These are phyloP conservation scores for Astrocystis sublimbata DNA, from an alignment of 495 filamentous ascomycete genomes.

Conservation along the genomic window DNA sequence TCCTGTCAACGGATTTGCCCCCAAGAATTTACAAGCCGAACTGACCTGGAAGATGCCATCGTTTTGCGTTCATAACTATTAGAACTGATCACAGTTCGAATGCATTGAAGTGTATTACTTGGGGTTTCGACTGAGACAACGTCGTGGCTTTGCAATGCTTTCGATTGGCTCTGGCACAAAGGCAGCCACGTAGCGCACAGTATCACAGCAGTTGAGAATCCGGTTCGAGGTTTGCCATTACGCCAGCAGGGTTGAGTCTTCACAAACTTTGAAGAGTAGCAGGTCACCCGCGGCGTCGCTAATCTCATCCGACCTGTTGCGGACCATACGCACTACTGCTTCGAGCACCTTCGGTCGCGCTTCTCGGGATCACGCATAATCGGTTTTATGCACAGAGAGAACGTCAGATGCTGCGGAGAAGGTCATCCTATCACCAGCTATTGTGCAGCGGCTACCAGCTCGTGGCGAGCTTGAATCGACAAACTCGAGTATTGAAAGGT, in stretches of 20 bases:
- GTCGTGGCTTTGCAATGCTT: background rate
- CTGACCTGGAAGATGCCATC: background rate
- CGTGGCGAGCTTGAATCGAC: too few species aligned
- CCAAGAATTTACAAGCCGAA: background rate
- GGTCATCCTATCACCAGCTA: too few species aligned
- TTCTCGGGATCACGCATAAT: too few species aligned
- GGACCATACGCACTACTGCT: background rate
- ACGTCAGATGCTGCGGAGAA: too few species aligned
- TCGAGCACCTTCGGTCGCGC: background rate
- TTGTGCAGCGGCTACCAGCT: too few species aligned
- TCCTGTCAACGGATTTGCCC: background rate
- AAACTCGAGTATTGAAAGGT: too few species aligned
- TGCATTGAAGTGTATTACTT: background rate
- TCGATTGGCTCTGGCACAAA: background rate
- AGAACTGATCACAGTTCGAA: background rate
- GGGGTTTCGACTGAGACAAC: background rate
- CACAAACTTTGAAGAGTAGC: background rate
- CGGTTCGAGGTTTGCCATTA: background rate
- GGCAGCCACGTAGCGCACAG: background rate
- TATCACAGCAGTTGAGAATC: background rate
- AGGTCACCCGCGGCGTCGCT: too few species aligned
- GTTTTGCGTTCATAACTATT: background rate
- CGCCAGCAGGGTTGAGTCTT: background rate
- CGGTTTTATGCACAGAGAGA: too few species aligned
- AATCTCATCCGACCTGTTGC: background rate